Evolutionary conservation across 257 asterid species (phyloP).

Genomic region (Solanum corneliomulleri): DNA sequence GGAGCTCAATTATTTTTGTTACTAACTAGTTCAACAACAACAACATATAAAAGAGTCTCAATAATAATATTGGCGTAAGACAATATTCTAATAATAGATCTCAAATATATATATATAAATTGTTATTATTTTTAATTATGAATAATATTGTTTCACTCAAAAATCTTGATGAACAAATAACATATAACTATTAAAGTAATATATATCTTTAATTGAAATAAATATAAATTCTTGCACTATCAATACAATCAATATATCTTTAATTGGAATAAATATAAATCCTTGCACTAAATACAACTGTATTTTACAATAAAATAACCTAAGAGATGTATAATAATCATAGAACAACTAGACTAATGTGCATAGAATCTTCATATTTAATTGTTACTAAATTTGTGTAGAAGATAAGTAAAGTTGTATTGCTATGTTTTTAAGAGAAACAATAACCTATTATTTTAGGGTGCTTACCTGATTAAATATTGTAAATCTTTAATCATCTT

Average conservation of each 20-base stretch:
- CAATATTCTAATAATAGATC: too few relatives aligned
- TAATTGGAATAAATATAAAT: background rate
- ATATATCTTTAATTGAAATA: background rate
- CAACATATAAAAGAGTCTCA: too few relatives aligned
- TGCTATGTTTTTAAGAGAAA: background rate
- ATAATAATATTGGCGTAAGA: too few relatives aligned
- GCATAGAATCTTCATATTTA: background rate
- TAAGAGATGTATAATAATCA: background rate
- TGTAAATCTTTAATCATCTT: background rate
- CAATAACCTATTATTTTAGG: background rate
- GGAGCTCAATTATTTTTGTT: too few relatives aligned
- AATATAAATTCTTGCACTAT: background rate
- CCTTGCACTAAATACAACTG: background rate
- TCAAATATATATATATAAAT: too few relatives aligned
- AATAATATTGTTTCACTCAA: too few relatives aligned
- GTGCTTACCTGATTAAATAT: background rate
- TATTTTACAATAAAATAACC: background rate
- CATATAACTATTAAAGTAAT: background rate
- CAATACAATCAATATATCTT: background rate
- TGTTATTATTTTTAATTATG: too few relatives aligned
- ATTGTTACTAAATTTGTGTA: background rate
- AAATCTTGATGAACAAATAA: background rate
- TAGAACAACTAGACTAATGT: background rate
- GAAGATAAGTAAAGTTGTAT: background rate
- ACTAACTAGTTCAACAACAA: too few relatives aligned